Conservation (phyloP, 805 yeast species). For the Ogataea degrootiae region DNA sequence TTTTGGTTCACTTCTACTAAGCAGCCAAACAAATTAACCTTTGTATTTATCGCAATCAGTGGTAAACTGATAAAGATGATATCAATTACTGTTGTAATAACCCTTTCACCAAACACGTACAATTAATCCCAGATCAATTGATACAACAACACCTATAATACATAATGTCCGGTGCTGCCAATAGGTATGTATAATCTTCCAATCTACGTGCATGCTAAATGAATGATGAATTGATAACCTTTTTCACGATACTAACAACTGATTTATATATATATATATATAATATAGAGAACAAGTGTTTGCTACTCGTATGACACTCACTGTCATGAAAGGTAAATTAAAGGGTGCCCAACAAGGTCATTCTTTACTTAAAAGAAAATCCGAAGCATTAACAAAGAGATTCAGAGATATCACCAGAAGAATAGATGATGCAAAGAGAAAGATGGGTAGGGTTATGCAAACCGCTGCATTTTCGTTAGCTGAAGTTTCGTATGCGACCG, state of each 20-base stretch:
- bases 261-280: neutral
- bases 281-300: conserved; percentile 81
- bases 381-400: conserved; percentile 94
- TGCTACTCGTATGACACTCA: conserved; percentile 96
- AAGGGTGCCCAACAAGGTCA: conserved; percentile 98
- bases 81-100: too few relatives aligned
- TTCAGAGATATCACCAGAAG: conserved; percentile 93
- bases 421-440: conserved; percentile 91
- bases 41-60: too few relatives aligned
- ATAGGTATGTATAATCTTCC: conserved; percentile 30
- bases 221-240: neutral
- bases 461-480: conserved; percentile 97
- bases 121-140: neutral
- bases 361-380: conserved; percentile 85
- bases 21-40: too few relatives aligned
- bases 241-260: neutral
- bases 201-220: neutral
- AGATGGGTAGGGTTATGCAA: conserved; percentile 98
- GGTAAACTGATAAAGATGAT: too few relatives aligned
- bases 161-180: conserved; percentile 61
- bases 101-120: neutral
- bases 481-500: conserved; percentile 96
- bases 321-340: conserved; percentile 89
- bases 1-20: too few relatives aligned
- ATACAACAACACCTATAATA: neutral